phyloP scores from a whole-genome alignment of 495 filamentous ascomycete genomes.

The Aspergillus ellipticus region DNA sequence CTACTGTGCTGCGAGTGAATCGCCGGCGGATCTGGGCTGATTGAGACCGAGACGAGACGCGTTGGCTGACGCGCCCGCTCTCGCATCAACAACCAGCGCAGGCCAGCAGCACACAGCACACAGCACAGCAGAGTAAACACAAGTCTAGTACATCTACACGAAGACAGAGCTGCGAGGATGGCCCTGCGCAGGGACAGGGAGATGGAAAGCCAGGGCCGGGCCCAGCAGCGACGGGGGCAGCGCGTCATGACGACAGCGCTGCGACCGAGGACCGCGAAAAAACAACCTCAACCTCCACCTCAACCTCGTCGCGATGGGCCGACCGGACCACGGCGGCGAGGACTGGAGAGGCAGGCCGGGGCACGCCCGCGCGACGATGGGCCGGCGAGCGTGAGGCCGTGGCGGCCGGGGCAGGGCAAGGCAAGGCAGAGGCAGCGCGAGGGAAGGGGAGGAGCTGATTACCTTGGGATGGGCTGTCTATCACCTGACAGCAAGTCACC shows the following conservation, averaged over 20 bases:
- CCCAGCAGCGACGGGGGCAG: constrained; percentile 18
- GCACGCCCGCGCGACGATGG: constrained; percentile 1
- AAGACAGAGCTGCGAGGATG: background rate
- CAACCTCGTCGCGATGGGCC: constrained; percentile 11
- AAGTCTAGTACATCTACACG: background rate
- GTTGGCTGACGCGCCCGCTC: constrained; percentile 29
- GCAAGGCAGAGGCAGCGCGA: constrained; percentile 10
- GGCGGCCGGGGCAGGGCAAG: background rate
- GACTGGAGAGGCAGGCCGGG: constrained; percentile 2
- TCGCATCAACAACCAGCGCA: constrained; percentile 5
- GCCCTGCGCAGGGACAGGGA: background rate
- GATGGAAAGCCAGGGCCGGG: background rate
- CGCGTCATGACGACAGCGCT: constrained; percentile 29
- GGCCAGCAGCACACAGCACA: background rate
- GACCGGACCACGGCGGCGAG: constrained; percentile 6
- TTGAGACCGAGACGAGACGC: constrained; percentile 17
- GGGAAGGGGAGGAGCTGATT: constrained; percentile 25
- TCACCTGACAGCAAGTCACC: constrained; percentile 54
- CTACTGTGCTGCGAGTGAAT: background rate
- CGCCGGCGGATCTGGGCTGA: background rate
- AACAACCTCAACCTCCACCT: constrained; percentile 10
- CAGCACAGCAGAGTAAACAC: background rate
- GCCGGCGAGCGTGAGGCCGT: constrained; percentile 1
- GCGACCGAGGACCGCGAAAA: constrained; percentile 30
- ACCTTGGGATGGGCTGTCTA: constrained; percentile 48